These are phyloP conservation scores for Raffaelea arxii DNA, from an alignment of 2,329 filamentous ascomycete genomes.

Conservation along the genomic window DNA sequence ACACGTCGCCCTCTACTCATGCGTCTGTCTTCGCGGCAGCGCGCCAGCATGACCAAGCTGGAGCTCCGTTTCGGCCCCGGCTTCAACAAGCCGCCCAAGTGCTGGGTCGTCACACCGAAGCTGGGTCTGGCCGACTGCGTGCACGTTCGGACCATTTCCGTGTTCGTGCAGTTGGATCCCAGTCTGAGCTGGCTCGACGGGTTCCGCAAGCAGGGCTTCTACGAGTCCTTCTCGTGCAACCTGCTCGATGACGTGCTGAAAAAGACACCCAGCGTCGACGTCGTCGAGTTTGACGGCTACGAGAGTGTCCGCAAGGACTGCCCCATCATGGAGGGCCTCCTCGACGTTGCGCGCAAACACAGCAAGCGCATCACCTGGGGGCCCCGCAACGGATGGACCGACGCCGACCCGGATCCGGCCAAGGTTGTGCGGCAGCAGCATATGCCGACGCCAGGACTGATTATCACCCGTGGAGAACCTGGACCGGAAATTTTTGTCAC, in stretches of 20 bases:
- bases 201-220: slow-evolving; percentile 59
- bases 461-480: too few species aligned
- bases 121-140: slow-evolving; percentile 55
- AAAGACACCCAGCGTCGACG: slow-evolving; percentile 43
- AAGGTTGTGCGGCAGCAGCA: too few species aligned
- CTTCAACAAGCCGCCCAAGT: slow-evolving; percentile 58
- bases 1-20: slow-evolving; percentile 62
- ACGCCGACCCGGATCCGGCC: not conserved
- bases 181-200: slow-evolving; percentile 58
- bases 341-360: slow-evolving; percentile 38
- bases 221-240: slow-evolving; percentile 53
- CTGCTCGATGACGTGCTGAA: slow-evolving; percentile 48
- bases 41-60: slow-evolving; percentile 49
- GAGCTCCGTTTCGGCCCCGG: slow-evolving; percentile 65
- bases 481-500: too few species aligned
- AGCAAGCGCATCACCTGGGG: slow-evolving; percentile 56
- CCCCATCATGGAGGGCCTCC: slow-evolving; percentile 52
- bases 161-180: slow-evolving; percentile 66
- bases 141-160: slow-evolving; percentile 47
- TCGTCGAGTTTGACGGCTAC: slow-evolving; percentile 62
- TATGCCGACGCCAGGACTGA: too few species aligned
- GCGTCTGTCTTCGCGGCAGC: slow-evolving; percentile 51
- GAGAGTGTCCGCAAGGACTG: slow-evolving; percentile 54
- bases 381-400: slow-evolving; percentile 53
- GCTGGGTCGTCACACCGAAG: slow-evolving; percentile 58